Evolutionary conservation across 805 yeast species (phyloP).

Genomic region (Metschnikowia noctiluminum): DNA sequence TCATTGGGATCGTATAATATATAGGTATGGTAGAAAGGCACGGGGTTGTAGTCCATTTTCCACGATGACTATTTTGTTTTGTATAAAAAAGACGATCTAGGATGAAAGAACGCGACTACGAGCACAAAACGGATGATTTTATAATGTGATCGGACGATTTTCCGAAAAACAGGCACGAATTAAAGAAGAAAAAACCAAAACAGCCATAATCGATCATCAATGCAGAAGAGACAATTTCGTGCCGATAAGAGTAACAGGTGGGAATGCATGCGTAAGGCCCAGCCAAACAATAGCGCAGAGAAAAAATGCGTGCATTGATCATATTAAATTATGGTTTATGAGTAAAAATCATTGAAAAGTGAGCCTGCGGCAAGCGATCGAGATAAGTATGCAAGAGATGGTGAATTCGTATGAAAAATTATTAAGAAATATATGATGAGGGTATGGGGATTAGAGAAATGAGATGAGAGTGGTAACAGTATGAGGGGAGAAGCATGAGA

Average conservation of each 20-base stretch:
- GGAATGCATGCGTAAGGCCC: background rate
- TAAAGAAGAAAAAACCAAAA: too few species aligned
- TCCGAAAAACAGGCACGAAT: too few species aligned
- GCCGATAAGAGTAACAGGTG: background rate
- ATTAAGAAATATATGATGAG: background rate
- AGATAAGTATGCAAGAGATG: slow-evolving; percentile 4
- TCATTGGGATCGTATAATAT: slow-evolving; percentile 74
- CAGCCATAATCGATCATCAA: background rate
- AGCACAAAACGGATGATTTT: background rate
- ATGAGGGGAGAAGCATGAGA: slow-evolving; percentile 7
- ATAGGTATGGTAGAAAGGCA: slow-evolving; percentile 84
- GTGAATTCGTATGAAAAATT: slow-evolving; percentile 6
- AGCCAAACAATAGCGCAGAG: background rate
- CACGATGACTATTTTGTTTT: background rate
- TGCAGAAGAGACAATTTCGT: background rate
- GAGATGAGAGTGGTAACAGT: slow-evolving; percentile 5
- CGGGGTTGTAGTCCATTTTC: slow-evolving; percentile 21
- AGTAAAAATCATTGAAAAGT: slow-evolving; percentile 7
- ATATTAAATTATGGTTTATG: slow-evolving; percentile 4
- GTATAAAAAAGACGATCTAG: background rate
- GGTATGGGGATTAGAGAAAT: background rate
- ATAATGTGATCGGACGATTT: too few species aligned
- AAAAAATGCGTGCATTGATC: slow-evolving; percentile 12
- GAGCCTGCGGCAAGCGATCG: slow-evolving; percentile 8
- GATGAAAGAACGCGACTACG: slow-evolving; percentile 4